These are phyloP conservation scores for Calonectria crousiana DNA, from an alignment of 2,329 filamentous ascomycete species.

Conservation along the genomic window DNA sequence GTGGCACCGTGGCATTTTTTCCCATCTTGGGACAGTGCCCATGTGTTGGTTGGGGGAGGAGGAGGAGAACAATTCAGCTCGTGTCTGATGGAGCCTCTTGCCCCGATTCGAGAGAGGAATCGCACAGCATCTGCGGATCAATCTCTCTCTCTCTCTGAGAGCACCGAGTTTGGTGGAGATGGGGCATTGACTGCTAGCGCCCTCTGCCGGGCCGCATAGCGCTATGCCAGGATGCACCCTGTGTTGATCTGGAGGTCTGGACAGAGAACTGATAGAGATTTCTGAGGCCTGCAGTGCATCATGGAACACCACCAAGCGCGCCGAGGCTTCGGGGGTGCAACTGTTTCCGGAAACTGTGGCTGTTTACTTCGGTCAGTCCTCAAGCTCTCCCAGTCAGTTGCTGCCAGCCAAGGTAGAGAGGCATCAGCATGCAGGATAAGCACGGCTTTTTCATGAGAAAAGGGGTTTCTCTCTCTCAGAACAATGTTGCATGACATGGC, in stretches of 20 bases:
- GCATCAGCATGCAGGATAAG: neutral
- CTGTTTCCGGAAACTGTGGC: neutral
- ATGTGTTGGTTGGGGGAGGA: neutral
- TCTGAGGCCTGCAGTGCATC: neutral
- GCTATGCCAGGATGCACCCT: neutral
- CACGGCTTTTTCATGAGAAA: neutral
- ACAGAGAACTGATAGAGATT: neutral
- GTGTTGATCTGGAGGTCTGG: neutral
- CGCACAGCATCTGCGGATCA: neutral
- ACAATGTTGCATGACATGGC: neutral
- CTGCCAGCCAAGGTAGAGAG: neutral
- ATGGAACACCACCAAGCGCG: neutral
- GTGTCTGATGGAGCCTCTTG: neutral
- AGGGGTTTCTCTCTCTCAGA: no score
- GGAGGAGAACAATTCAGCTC: neutral
- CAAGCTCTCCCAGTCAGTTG: neutral
- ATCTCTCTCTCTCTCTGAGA: neutral
- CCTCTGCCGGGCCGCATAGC: neutral
- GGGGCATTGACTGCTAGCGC: neutral
- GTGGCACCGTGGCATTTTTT: neutral
- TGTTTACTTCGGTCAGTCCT: neutral
- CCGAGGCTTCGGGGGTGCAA: neutral
- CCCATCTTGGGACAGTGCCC: neutral
- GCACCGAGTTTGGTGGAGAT: neutral
- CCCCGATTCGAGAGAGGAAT: neutral